Conservation (phyloP, 139 green algal species). For the Micromonas commoda region DNA sequence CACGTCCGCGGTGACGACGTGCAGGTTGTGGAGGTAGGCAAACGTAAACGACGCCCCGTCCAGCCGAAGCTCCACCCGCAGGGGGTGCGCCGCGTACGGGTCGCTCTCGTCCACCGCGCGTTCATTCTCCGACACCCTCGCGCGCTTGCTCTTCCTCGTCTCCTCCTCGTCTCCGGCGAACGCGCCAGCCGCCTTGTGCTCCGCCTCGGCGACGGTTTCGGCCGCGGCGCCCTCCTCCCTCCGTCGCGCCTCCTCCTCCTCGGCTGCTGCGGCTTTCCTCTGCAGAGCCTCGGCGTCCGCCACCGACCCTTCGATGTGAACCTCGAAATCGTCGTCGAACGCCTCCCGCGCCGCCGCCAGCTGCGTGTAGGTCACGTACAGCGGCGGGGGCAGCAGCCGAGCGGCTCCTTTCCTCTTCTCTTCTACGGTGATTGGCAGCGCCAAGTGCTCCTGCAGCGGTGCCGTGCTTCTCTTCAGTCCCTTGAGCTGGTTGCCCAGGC, state of each 20-base stretch:
- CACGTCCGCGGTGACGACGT: constrained; percentile 1
- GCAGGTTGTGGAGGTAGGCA: not conserved
- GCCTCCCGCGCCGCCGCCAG: constrained; percentile 43
- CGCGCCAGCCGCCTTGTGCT: no score
- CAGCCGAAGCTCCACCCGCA: constrained; percentile 23
- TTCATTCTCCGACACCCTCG: not conserved
- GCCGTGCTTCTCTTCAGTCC: constrained; percentile 36
- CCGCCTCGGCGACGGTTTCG: no score
- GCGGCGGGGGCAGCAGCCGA: constrained; percentile 49
- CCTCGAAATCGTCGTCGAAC: constrained; percentile 40
- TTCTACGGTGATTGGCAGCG: not conserved
- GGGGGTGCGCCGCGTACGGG: constrained; percentile 23
- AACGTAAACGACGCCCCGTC: not conserved
- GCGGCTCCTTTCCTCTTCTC: constrained; percentile 32
- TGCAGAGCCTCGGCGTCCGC: constrained; percentile 33
- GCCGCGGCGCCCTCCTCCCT: no score
- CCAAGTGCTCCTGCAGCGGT: constrained; percentile 40
- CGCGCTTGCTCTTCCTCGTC: not conserved
- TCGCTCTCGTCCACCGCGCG: not conserved
- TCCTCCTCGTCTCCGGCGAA: constrained; percentile 15
- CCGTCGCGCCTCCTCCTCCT: no score
- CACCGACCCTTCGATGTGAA: constrained; percentile 41
- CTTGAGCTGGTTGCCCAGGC: constrained; percentile 46
- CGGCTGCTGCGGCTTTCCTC: not conserved
- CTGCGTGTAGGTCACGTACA: constrained; percentile 63